These are phyloP conservation scores for Elongisporangium undulatum DNA, from an alignment of 352 stramenopile species.

Conservation along the genomic window DNA sequence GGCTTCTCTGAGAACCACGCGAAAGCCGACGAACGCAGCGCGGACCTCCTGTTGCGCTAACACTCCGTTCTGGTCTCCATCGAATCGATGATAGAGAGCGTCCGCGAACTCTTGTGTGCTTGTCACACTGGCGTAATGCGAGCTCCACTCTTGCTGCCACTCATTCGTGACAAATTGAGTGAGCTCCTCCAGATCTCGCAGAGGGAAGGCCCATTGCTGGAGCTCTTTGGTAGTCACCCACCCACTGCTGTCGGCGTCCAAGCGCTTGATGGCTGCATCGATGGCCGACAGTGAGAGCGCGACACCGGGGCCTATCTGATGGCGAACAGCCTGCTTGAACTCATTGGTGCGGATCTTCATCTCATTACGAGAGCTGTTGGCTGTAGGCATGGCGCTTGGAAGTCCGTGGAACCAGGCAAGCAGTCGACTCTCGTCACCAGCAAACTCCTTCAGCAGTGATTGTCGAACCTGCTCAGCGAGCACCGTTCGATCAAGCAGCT, in stretches of 20 bases:
- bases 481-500: background rate
- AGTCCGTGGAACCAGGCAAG: conserved; percentile 45
- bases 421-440: conserved; percentile 10
- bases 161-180: conserved; percentile 24
- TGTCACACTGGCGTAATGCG: background rate
- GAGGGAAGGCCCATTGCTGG: conserved; percentile 39
- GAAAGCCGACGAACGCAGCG: conserved; percentile 38
- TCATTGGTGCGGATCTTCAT: conserved; percentile 51
- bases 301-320: conserved; percentile 10
- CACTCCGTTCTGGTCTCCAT: conserved; percentile 50
- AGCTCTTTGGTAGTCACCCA: conserved; percentile 69
- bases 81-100: conserved; percentile 44
- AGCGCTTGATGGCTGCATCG: conserved; percentile 27
- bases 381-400: conserved; percentile 20
- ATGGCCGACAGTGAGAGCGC: conserved; percentile 16
- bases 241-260: conserved; percentile 56
- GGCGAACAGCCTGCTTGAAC: conserved; percentile 48
- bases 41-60: conserved; percentile 53
- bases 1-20: conserved; percentile 26
- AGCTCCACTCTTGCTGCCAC: conserved; percentile 20
- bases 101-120: conserved; percentile 15
- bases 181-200: conserved; percentile 63
- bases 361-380: conserved; percentile 3
- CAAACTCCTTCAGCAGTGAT: conserved; percentile 1
- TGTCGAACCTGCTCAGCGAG: conserved; percentile 1